Conservation (phyloP, 1,284 basidiomycete species). For the Puccinia novopanici region DNA sequence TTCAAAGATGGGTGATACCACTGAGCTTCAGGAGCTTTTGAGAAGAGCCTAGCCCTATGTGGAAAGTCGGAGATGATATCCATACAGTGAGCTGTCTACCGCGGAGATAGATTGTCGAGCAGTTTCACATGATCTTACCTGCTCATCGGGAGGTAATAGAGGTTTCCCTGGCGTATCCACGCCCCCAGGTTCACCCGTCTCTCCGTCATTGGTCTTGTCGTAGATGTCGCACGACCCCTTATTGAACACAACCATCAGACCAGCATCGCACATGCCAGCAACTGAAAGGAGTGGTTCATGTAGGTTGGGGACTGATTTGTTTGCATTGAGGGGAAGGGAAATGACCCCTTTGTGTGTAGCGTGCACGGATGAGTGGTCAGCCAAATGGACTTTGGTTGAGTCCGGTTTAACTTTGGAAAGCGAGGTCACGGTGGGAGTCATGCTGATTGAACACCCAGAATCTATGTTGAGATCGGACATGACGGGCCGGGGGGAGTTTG, state of each 20-base stretch:
- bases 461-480: background rate
- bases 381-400: background rate
- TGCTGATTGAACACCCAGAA: conserved; percentile 11
- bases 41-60: conserved; percentile 6
- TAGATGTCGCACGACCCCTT: too few species aligned
- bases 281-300: background rate
- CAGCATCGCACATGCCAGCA: background rate
- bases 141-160: background rate
- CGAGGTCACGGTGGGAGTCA: background rate
- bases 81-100: background rate
- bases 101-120: background rate
- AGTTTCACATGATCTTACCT: background rate
- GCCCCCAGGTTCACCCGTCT: too few species aligned
- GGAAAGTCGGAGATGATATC: background rate
- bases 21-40: background rate
- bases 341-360: background rate
- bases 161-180: background rate
- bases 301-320: background rate
- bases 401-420: background rate
- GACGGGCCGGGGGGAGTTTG: background rate
- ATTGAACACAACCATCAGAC: background rate
- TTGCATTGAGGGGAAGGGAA: background rate
- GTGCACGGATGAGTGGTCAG: conserved; percentile 3
- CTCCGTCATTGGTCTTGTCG: too few species aligned
- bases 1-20: background rate